Evolutionary conservation across 1,139 yeast species (phyloP).

Genomic region (Saccharomyces pastorianus): DNA sequence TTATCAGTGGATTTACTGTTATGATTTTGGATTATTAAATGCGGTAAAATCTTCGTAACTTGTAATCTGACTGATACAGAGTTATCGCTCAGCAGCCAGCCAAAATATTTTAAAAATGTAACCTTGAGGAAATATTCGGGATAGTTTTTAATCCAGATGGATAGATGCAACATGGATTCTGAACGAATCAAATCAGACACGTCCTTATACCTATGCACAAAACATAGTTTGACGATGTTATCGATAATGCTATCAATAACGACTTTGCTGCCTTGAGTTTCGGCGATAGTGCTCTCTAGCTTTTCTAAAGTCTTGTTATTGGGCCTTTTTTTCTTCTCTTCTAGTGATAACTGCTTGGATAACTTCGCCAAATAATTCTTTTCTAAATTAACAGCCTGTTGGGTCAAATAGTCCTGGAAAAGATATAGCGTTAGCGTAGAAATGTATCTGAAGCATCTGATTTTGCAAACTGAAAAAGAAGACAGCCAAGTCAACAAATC

Average conservation of each 20-base stretch:
- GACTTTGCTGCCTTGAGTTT: constrained; percentile 45
- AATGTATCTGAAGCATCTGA: constrained; percentile 65
- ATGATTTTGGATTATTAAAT: constrained; percentile 35
- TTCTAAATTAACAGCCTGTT: constrained; percentile 39
- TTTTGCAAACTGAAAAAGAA: constrained; percentile 57
- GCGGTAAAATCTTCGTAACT: constrained; percentile 47
- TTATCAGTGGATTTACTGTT: constrained; percentile 31
- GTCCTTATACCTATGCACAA: constrained; percentile 75
- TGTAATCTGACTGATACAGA: constrained; percentile 55
- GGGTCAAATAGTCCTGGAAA: constrained; percentile 55
- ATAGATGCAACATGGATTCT: constrained; percentile 55
- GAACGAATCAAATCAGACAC: constrained; percentile 63
- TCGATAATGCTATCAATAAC: constrained; percentile 49
- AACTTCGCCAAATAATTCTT: constrained; percentile 34
- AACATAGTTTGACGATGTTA: constrained; percentile 60
- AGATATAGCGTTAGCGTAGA: constrained; percentile 53
- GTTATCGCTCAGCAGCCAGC: constrained; percentile 76
- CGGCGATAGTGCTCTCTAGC: constrained; percentile 41
- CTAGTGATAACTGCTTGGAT: constrained; percentile 33
- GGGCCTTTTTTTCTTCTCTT: constrained; percentile 32
- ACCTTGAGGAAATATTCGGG: constrained; percentile 70
- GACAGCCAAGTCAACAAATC: constrained; percentile 69
- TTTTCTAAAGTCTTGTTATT: constrained; percentile 37
- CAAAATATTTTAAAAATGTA: constrained; percentile 64
- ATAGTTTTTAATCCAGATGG: constrained; percentile 58